phyloP scores from a whole-genome alignment of 768 basidiomycete genomes.

The Neoboletus subvelutipes region DNA sequence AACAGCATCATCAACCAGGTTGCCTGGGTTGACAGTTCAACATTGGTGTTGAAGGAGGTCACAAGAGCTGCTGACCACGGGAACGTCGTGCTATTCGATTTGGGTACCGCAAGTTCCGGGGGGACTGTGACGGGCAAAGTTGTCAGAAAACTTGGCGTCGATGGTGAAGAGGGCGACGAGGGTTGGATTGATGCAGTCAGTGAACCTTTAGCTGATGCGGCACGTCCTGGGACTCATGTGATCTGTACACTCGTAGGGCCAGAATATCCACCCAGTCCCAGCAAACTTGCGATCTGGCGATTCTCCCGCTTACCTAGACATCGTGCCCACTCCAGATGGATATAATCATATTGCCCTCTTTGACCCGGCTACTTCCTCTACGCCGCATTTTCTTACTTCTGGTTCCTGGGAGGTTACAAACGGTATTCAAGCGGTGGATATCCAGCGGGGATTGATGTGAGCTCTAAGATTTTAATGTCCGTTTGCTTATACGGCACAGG shows the following conservation, averaged over 20 bases:
- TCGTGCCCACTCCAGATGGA: conserved; percentile 78
- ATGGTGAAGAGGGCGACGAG: conserved; percentile 85
- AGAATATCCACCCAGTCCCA: conserved; percentile 62
- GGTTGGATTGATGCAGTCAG: conserved; percentile 93
- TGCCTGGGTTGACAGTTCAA: conserved; percentile 78
- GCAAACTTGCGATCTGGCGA: conserved; percentile 39
- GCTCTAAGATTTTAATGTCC: conserved; percentile 38
- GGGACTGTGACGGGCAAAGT: conserved; percentile 46
- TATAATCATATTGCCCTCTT: conserved; percentile 94
- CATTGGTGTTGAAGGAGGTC: conserved; percentile 81
- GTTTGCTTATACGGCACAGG: conserved; percentile 20
- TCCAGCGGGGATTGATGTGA: conserved; percentile 66
- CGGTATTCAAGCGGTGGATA: conserved; percentile 71
- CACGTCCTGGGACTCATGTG: conserved; percentile 10
- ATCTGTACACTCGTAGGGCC: conserved; percentile 43
- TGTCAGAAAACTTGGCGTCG: conserved; percentile 73
- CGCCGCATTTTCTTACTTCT: conserved; percentile 79
- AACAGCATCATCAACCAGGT: conserved; percentile 81
- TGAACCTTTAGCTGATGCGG: conserved; percentile 15
- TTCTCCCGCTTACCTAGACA: conserved; percentile 79
- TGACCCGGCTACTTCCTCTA: conserved; percentile 65
- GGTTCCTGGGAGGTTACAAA: conserved; percentile 90
- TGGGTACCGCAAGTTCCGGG: conserved; percentile 31
- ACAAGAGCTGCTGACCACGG: conserved; percentile 82
- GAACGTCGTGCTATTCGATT: conserved; percentile 74